Percentiles rank a stretch among this genome's conserved stretches.
Evolutionary conservation across 2,329 filamentous ascomycete species (phyloP).

Genomic region (Botrytis porri): DNA sequence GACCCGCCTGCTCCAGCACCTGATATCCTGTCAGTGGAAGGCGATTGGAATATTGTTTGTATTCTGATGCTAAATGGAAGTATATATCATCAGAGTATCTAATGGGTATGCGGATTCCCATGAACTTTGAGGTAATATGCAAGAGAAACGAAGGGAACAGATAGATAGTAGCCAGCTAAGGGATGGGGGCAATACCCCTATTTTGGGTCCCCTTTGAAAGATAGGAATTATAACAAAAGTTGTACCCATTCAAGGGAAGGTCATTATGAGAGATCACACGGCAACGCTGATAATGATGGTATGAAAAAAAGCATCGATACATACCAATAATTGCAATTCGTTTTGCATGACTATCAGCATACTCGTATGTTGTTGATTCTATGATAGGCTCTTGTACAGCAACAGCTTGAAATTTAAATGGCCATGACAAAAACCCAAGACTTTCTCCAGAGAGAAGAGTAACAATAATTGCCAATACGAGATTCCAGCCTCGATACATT

Average conservation of each 20-base stretch:
- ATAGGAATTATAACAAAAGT: background rate
- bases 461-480: slow-evolving; percentile 27
- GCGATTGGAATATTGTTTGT: background rate
- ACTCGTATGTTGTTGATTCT: slow-evolving; percentile 20
- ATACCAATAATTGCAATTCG: slow-evolving; percentile 39
- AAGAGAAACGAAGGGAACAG: background rate
- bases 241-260: background rate
- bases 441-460: slow-evolving; percentile 27
- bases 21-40: slow-evolving; percentile 39
- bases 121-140: background rate
- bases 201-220: background rate
- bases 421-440: slow-evolving; percentile 37
- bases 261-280: background rate
- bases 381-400: slow-evolving; percentile 6
- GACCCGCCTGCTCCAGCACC: slow-evolving; percentile 88
- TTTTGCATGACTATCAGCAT: slow-evolving; percentile 29
- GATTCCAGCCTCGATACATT: slow-evolving; percentile 32
- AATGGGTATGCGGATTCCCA: background rate
- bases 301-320: slow-evolving; percentile 19
- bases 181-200: background rate
- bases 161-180: background rate
- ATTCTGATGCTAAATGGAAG: background rate
- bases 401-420: slow-evolving; percentile 26
- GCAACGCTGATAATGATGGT: background rate
- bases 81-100: background rate